phyloP scores from a whole-genome alignment of 768 basidiomycete genomes.

The Trametes villosa region DNA sequence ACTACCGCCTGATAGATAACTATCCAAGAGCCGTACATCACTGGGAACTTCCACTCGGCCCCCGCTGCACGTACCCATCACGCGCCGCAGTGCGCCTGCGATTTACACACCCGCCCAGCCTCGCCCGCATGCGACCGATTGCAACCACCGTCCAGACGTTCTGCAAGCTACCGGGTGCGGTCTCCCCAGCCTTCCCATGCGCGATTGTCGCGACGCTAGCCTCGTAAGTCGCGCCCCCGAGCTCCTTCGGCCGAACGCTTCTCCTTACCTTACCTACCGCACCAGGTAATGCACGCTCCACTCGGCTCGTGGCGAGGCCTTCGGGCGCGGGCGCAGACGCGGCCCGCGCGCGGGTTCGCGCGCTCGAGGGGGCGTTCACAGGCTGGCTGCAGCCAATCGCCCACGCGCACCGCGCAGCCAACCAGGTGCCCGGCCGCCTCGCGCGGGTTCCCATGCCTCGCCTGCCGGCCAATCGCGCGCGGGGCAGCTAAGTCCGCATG shows the following conservation, averaged over 20 bases:
- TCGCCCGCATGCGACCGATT: neutral
- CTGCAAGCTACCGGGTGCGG: neutral
- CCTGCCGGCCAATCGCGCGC: conserved; percentile 1
- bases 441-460: neutral
- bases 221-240: too few relatives aligned
- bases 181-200: neutral
- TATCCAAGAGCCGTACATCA: neutral
- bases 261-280: too few relatives aligned
- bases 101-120: neutral
- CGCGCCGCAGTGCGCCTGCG: conserved; percentile 10
- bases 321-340: neutral
- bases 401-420: neutral
- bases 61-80: conserved; percentile 3
- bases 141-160: neutral
- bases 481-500: neutral
- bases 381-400: conserved; percentile 14
- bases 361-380: neutral
- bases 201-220: too few relatives aligned
- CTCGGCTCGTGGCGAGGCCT: neutral
- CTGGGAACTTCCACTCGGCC: neutral
- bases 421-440: neutral
- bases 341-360: neutral
- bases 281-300: neutral
- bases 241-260: too few relatives aligned
- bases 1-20: too few relatives aligned